Evolutionary conservation across 495 filamentous ascomycete species (phyloP), one percentile per base, ranked within the genome.

Genomic region (Lineolata rhizophorae): DNA sequence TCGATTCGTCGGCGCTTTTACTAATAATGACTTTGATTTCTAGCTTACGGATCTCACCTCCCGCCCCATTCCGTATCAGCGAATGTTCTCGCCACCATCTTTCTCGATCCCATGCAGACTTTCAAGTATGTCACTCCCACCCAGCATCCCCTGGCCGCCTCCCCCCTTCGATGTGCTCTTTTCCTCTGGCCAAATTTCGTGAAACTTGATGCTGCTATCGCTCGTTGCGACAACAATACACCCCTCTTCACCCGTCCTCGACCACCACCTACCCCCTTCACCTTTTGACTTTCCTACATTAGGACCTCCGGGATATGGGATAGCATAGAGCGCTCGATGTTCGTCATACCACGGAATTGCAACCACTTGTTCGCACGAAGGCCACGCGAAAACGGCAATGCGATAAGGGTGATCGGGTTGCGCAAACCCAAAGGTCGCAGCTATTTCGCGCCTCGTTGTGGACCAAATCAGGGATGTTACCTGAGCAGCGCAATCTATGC

Each of bases 331-430:
- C 22, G 77, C 82, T 21, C 76, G 64, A 44, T 81, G 75, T 36
- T 85, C 73, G 28, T 73, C 72, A 18, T 64, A 67, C 87, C 79
- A 95, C 2, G 90, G 84, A 15, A 97, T 79, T 15, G 72, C 72
- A 9, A 84, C 78, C 3, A 93, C 67, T 40, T 91, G 80, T 35
- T 68, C 68, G 53, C 87, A 95, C 31, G 78, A 76, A 1, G 87
- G 87, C 90, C 90, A 95, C 22, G 76, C 73, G 54, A 93, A 97
- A 13, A 97, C 78, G 13, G 82, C 90, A 39, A 97, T 80, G 17
- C 87, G 75, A 41, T 73, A 76, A 0, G 78, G 70, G 40, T 97
- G 87, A 22, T 95, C 82, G 3, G 85, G 85, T 43, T 85, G 75
- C n/a, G 85, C 72, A 48, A 85, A 95, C 6, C 87, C 90, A 51